A percentile compares a stretch with the other conserved stretches of the same genome.
phyloP scores from a whole-genome alignment of 352 stramenopile genomes.

The Peronospora farinosa region DNA sequence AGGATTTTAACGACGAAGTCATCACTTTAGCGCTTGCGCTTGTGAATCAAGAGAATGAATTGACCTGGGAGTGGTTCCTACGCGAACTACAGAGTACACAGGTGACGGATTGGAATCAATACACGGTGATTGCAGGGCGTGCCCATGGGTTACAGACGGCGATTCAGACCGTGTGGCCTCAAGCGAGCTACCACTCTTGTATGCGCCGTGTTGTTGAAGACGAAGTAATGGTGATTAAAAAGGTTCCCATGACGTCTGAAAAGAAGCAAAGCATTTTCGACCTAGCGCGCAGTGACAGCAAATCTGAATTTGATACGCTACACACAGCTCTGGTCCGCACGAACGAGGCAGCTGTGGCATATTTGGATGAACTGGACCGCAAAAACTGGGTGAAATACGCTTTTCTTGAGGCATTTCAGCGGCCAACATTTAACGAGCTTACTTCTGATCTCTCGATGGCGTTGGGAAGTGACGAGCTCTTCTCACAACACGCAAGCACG shows the following conservation, averaged over 20 bases:
- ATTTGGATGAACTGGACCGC: constrained; percentile 51
- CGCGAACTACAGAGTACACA: constrained; percentile 38
- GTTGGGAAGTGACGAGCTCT: constrained; percentile 37
- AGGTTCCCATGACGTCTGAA: constrained; percentile 52
- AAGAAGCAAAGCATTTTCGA: constrained; percentile 69
- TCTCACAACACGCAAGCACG: constrained; percentile 32
- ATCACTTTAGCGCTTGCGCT: constrained; percentile 62
- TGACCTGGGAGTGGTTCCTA: constrained; percentile 78
- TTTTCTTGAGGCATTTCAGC: constrained; percentile 56
- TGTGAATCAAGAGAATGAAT: constrained; percentile 54
- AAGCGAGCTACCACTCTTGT: constrained; percentile 61
- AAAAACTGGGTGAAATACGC: constrained; percentile 74
- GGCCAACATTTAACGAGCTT: constrained; percentile 68
- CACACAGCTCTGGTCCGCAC: constrained; percentile 44
- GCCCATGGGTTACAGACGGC: constrained; percentile 46
- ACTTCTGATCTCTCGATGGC: constrained; percentile 56
- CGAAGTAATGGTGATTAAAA: constrained; percentile 50
- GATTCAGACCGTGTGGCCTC: constrained; percentile 45
- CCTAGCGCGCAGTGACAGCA: constrained; percentile 60
- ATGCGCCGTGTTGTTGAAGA: constrained; percentile 71
- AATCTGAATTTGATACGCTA: constrained; percentile 60
- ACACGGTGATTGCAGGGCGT: constrained; percentile 61
- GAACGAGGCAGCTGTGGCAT: constrained; percentile 45
- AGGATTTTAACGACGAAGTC: constrained; percentile 70
- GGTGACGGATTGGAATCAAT: constrained; percentile 47